These are phyloP conservation scores for Corylus americana DNA, from an alignment of 306 rosid genomes.

Conservation along the genomic window DNA sequence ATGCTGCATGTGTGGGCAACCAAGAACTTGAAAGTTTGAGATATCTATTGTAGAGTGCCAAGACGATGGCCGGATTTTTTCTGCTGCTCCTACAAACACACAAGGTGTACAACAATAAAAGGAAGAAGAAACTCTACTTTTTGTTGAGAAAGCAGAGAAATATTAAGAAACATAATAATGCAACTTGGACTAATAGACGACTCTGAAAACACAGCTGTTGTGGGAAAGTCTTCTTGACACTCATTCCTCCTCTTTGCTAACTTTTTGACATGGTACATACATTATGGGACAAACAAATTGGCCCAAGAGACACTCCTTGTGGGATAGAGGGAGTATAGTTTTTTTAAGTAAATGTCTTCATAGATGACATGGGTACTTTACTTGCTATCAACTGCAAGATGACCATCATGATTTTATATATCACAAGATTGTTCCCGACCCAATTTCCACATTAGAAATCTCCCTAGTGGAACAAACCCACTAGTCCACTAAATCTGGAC, in stretches of 20 bases:
- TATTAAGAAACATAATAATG: background rate
- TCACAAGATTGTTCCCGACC: background rate
- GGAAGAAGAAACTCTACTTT: background rate
- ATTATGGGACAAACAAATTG: background rate
- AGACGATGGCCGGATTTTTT: background rate
- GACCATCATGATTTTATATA: background rate
- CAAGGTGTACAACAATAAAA: background rate
- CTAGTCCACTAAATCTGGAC: no score
- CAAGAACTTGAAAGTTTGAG: background rate
- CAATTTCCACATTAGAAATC: no score
- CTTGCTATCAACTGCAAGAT: background rate
- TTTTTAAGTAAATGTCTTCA: background rate
- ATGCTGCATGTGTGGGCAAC: background rate
- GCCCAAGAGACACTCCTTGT: background rate
- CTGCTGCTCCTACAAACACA: background rate
- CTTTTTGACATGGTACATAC: background rate
- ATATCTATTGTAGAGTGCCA: background rate
- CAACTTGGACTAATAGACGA: background rate
- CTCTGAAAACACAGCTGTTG: background rate
- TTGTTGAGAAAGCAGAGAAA: background rate
- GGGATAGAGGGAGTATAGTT: background rate
- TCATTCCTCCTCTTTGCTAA: background rate
- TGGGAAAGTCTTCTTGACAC: background rate
- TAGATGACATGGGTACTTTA: background rate
- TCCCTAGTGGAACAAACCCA: no score